These are phyloP conservation scores for Flueggea neowawraea DNA, from an alignment of 441 rosid species.

Conservation along the genomic window DNA sequence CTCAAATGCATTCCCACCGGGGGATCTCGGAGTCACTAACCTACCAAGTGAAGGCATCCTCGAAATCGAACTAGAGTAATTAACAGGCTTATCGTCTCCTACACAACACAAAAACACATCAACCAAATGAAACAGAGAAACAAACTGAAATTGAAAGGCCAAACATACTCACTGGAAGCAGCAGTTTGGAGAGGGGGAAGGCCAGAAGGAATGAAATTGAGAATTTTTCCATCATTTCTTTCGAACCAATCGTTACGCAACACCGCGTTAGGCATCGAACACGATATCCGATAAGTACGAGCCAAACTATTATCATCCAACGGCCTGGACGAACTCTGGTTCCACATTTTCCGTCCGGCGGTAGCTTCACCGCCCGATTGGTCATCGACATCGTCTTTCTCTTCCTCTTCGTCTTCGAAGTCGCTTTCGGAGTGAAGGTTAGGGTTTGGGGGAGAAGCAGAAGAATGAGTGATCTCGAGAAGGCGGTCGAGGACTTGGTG, in stretches of 20 bases:
- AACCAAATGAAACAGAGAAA: too few species aligned
- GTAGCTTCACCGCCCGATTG: not conserved
- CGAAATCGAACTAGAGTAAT: conserved; percentile 32
- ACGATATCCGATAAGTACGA: conserved; percentile 24
- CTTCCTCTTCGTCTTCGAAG: conserved; percentile 1
- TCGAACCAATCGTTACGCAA: conserved; percentile 37
- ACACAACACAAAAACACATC: conserved; percentile 2
- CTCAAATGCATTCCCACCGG: conserved; percentile 41
- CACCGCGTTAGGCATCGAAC: conserved; percentile 39
- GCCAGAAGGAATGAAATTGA: conserved; percentile 34
- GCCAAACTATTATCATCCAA: conserved; percentile 20
- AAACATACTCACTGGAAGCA: not conserved
- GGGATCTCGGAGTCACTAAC: conserved; percentile 54
- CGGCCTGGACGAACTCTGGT: conserved; percentile 19
- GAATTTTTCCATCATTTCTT: conserved; percentile 28
- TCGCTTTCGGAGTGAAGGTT: not conserved
- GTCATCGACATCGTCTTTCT: conserved; percentile 10
- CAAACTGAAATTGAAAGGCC: too few species aligned
- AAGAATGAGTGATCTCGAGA: conserved; percentile 22
- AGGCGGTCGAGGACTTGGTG: conserved; percentile 58
- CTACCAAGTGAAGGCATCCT: conserved; percentile 45
- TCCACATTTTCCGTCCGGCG: not conserved
- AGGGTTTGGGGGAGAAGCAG: conserved; percentile 9
- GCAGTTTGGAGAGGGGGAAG: conserved; percentile 37
- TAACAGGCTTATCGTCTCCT: conserved; percentile 35